A percentile compares a stretch with the other conserved stretches of the same genome.
Conservation (phyloP, 1,284 basidiomycete species). For the Athelia psychrophila region DNA sequence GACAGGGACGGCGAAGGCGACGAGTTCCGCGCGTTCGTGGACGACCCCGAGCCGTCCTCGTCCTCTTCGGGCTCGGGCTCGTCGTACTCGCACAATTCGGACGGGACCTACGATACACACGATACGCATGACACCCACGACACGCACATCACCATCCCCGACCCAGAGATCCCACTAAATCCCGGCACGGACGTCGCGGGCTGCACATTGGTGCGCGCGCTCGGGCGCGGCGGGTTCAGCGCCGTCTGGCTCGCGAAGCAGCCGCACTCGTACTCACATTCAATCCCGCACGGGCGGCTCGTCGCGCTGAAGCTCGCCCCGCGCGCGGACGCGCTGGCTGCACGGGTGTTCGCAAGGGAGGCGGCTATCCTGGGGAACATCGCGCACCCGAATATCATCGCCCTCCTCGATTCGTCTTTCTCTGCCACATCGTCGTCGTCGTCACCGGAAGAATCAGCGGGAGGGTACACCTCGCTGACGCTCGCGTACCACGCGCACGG, state of each 20-base stretch:
- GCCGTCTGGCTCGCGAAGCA: conserved; percentile 74
- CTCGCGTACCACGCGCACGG: conserved; percentile 79
- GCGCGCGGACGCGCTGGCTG: conserved; percentile 62
- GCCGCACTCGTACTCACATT: conserved; percentile 35
- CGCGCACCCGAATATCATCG: conserved; percentile 81
- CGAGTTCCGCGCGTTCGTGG: neutral
- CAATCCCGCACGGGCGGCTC: too few species aligned
- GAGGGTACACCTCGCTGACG: too few species aligned
- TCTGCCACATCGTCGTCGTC: conserved; percentile 81
- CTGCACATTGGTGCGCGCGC: conserved; percentile 41
- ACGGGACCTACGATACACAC: neutral
- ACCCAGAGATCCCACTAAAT: neutral
- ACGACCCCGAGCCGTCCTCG: neutral
- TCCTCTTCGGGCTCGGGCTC: neutral
- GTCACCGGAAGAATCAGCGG: too few species aligned
- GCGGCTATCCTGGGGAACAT: conserved; percentile 88
- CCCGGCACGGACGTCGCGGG: conserved; percentile 2
- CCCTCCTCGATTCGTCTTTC: conserved; percentile 72
- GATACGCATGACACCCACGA: neutral
- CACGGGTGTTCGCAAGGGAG: conserved; percentile 84
- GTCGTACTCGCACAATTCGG: neutral
- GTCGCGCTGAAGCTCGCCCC: conserved; percentile 89
- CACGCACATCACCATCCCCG: neutral
- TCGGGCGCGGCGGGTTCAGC: conserved; percentile 78
- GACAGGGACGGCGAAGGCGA: too few species aligned